Conservation (phyloP, 1,139 yeast genomes). For the Kluyveromyces marxianus region DNA sequence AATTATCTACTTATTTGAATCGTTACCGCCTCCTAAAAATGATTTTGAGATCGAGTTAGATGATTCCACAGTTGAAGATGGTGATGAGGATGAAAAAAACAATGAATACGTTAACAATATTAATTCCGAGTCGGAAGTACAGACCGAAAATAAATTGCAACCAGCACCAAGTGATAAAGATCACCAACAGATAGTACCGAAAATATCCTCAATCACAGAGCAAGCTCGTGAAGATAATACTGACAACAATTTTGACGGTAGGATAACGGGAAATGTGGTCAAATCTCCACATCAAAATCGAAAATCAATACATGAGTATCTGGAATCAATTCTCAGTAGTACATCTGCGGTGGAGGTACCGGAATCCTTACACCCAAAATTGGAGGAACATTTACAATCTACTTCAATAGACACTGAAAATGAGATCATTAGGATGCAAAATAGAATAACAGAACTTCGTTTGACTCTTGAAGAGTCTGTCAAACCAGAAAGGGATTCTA, state of each 20-base stretch:
- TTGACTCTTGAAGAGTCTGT: slow-evolving; percentile 12
- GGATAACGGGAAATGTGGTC: slow-evolving; percentile 6
- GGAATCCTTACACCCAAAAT: slow-evolving; percentile 3
- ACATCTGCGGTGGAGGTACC: background rate
- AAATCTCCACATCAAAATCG: background rate
- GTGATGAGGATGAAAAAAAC: slow-evolving; percentile 7
- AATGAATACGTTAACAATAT: slow-evolving; percentile 26
- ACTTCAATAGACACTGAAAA: background rate
- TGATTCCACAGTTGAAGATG: slow-evolving; percentile 17
- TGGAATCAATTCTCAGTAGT: background rate
- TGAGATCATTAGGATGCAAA: slow-evolving; percentile 7
- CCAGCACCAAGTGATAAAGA: background rate
- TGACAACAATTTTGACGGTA: slow-evolving; percentile 17
- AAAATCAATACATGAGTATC: background rate
- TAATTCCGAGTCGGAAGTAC: background rate
- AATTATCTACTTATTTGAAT: slow-evolving; percentile 30
- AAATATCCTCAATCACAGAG: slow-evolving; percentile 8
- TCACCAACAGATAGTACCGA: slow-evolving; percentile 1
- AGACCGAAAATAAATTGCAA: slow-evolving; percentile 6
- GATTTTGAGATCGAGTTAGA: slow-evolving; percentile 45
- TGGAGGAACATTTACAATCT: slow-evolving; percentile 1
- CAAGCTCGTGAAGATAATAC: slow-evolving; percentile 12
- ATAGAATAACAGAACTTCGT: slow-evolving; percentile 8
- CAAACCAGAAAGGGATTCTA: slow-evolving; percentile 8
- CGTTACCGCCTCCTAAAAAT: slow-evolving; percentile 49